Evolutionary conservation across 2,329 filamentous ascomycete genomes (phyloP).

Genomic region (Pezicula neosporulosa): DNA sequence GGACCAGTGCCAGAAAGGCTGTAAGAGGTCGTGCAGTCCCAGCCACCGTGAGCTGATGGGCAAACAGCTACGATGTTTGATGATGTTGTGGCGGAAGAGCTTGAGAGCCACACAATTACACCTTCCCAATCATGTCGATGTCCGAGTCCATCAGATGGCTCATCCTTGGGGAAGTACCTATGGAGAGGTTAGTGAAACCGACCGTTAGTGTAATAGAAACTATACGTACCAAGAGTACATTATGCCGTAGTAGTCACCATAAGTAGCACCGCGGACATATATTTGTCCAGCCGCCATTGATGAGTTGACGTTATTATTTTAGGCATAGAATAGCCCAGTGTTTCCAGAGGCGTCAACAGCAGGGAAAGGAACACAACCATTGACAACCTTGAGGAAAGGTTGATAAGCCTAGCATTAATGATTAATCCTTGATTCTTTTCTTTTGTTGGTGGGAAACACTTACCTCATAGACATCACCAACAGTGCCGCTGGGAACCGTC

Average conservation of each 20-base stretch:
- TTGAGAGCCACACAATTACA: conserved; percentile 46
- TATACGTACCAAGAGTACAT: conserved; percentile 45
- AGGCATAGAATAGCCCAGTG: conserved; percentile 38
- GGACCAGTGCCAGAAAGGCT: conserved; percentile 39
- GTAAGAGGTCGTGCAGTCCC: conserved; percentile 36
- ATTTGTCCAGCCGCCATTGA: conserved; percentile 48
- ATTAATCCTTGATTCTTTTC: too few species aligned
- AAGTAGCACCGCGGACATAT: conserved; percentile 40
- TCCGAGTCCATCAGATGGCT: conserved; percentile 35
- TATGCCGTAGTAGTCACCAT: conserved; percentile 40
- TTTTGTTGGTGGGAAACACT: too few species aligned
- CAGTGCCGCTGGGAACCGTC: conserved; percentile 43
- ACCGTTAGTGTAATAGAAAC: background rate
- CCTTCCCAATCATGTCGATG: conserved; percentile 56
- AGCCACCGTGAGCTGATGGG: conserved; percentile 47
- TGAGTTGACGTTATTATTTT: conserved; percentile 16
- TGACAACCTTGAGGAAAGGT: conserved; percentile 50
- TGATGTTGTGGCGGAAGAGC: conserved; percentile 23
- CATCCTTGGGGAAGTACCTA: conserved; percentile 46
- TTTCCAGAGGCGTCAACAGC: conserved; percentile 56
- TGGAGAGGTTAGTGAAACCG: conserved; percentile 18
- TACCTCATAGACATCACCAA: conserved; percentile 40
- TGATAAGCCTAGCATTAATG: conserved; percentile 43
- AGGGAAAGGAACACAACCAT: conserved; percentile 61
- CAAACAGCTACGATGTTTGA: conserved; percentile 44